phyloP scores from a whole-genome alignment of 1,139 yeast genomes.

The Kodamaea ohmeri region DNA sequence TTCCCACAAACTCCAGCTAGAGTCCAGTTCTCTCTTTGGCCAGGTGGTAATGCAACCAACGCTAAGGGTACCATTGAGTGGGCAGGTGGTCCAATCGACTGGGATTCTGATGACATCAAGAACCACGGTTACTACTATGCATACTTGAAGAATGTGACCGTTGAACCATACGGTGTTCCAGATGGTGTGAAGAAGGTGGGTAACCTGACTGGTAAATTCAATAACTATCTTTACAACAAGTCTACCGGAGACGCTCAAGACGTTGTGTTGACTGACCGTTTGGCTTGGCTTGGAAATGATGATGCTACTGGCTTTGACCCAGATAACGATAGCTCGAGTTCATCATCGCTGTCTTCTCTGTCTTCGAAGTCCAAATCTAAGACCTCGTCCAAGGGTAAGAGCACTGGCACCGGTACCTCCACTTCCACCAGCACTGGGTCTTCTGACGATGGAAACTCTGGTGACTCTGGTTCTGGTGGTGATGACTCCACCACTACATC shows the following conservation, averaged over 20 bases:
- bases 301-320: conserved; percentile 66
- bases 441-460: conserved; percentile 8
- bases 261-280: conserved; percentile 58
- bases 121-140: conserved; percentile 79
- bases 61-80: conserved; percentile 80
- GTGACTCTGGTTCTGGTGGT: conserved; percentile 7
- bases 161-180: conserved; percentile 74
- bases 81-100: conserved; percentile 90
- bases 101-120: conserved; percentile 73
- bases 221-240: conserved; percentile 57
- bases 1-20: conserved; percentile 94
- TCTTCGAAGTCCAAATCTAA: conserved; percentile 9
- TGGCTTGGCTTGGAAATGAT: conserved; percentile 54
- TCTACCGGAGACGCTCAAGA: conserved; percentile 44
- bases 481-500: conserved; percentile 11
- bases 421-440: conserved; percentile 8
- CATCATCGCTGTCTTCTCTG: conserved; percentile 10
- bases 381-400: conserved; percentile 9
- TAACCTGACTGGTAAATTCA: conserved; percentile 23
- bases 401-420: conserved; percentile 6
- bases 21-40: conserved; percentile 87
- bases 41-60: conserved; percentile 71
- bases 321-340: conserved; percentile 27
- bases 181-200: conserved; percentile 26
- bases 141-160: conserved; percentile 54